Base-by-base conservation (phyloP, 2,329 filamentous ascomycete species). In the Trichoderma sp. region DNA sequence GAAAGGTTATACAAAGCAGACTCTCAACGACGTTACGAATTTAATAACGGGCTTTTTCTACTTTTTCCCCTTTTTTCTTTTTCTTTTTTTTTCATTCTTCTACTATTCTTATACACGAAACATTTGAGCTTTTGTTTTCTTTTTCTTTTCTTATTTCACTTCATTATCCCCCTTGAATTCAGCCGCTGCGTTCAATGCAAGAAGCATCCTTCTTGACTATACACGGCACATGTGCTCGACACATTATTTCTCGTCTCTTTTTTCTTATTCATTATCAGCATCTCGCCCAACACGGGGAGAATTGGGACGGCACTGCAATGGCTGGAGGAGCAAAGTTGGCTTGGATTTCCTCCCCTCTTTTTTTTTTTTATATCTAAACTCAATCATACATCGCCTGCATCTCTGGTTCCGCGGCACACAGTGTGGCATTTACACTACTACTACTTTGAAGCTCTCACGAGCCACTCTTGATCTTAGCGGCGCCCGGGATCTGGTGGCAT, bases 391-490 rank as follows among this genome's bases (percentile, higher is more conserved):
- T 22, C n/a, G 53, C 52, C 9, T 58, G 58, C 59, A 58, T 64
- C 48, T 32, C 25, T 58, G 39, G 50, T 19, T 22, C 39, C 64
- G 52, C 50, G 25, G 57, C 63, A 66, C 56, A 54, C 54, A n/a
- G n/a, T 64, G 67, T 59, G 54, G 56, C 64, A 69, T 69, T 39
- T 52, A 48, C 67, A 72, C 72, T 64, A 75, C 68, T 67, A n/a
- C n/a, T n/a, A n/a, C n/a, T n/a, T n/a, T n/a, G 68, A 66, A 70
- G 70, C 74, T 76, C 74, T 76, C 74, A 72, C 74, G 74, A 76
- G 74, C 73, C 66, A 70, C 69, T 74, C 63, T 68, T 66, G 70
- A 64, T 53, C 52, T 60, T 37, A 60, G 68, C 53, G 68, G 64
- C 68, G 64, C 68, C 54, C 15, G 32, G 67, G 67, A 59, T 59